Conservation (phyloP, 2,329 filamentous ascomycete genomes). For the Grosmannia huntii region DNA sequence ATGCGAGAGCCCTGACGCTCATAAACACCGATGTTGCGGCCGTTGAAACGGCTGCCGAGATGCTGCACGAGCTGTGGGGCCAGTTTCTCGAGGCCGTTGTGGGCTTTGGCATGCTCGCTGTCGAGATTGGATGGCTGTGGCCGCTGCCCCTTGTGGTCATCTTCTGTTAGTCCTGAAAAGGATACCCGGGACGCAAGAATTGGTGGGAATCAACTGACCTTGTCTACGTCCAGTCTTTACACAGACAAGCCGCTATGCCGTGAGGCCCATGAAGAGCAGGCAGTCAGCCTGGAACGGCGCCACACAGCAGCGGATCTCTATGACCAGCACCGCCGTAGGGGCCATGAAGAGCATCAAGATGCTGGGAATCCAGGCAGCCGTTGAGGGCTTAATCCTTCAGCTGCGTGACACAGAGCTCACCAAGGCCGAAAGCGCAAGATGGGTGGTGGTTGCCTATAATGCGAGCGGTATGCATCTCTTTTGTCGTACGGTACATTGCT, state of each 20-base stretch:
- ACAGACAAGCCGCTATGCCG: constrained; percentile 26
- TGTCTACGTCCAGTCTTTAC: constrained; percentile 23
- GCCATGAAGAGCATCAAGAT: constrained; percentile 28
- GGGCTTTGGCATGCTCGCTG: constrained; percentile 24
- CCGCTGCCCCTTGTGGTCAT: constrained; percentile 27
- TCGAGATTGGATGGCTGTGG: constrained; percentile 29
- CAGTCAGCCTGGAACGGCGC: constrained; percentile 28
- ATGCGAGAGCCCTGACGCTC: constrained; percentile 23
- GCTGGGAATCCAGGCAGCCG: constrained; percentile 19
- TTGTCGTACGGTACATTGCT: neutral
- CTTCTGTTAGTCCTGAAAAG: constrained; percentile 19
- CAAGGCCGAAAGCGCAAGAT: constrained; percentile 21
- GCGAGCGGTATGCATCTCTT: constrained; percentile 21
- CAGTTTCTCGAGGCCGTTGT: constrained; percentile 27
- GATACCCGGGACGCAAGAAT: neutral
- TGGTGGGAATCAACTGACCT: neutral
- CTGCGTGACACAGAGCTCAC: constrained; percentile 21
- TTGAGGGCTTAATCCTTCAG: constrained; percentile 13
- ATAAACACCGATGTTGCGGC: constrained; percentile 27
- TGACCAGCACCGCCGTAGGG: constrained; percentile 21
- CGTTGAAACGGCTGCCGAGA: constrained; percentile 19
- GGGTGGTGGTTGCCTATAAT: constrained; percentile 28
- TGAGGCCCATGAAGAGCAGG: constrained; percentile 20
- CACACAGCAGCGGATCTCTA: constrained; percentile 26
- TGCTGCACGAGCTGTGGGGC: constrained; percentile 31